Evolutionary conservation across 1,139 yeast species (phyloP), one percentile per base, ranked within the genome.

Genomic region (Nakaseomyces kungkrabaensis): DNA sequence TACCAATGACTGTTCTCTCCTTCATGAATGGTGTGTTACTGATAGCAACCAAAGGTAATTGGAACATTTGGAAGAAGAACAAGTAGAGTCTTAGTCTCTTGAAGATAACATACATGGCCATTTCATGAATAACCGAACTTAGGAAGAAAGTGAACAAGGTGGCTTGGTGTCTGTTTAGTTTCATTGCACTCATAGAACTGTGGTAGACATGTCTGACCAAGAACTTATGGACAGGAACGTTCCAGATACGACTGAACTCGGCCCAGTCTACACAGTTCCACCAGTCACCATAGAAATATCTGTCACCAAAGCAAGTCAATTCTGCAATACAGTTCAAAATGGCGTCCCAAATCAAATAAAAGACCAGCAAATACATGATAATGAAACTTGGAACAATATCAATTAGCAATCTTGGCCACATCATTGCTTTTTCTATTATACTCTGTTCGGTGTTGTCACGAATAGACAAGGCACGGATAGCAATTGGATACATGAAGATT

Each of bases 191-290:
- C 53, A 92, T 86, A 13, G 94, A 81, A 32, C 95, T 84, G 65
- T 89, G 97, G 66, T 92, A 94, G 7, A 92, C 98, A 63, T 94
- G 99, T 56, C 97, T 78, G 44, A 89, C 72, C 52, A 92, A 71
- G 61, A 92, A 92, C 57, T 82, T 79, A 66, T 92, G 97, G n/a
- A 94, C 97, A 0, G 97, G 97, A 8, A 80, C 77, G 65, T 92
- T 92, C 98, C 99, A 94, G 56, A 86, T 81, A 56, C 97, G 77
- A 8, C 97, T 85, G 69, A 86, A 92, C 64, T 89, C 92, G 51
- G 86, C 89, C 96, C 97, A 92, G 47, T 89, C 84, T 31, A 85
- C 81, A 57, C 95, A 86, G 58, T 92, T 87, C 98, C 97, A 92
- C 98, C 98, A 92, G 43, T 89, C 87, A 3, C 95, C 95, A 61